Conservation (phyloP, 345 rosid genomes). For the Citrus medica region DNA sequence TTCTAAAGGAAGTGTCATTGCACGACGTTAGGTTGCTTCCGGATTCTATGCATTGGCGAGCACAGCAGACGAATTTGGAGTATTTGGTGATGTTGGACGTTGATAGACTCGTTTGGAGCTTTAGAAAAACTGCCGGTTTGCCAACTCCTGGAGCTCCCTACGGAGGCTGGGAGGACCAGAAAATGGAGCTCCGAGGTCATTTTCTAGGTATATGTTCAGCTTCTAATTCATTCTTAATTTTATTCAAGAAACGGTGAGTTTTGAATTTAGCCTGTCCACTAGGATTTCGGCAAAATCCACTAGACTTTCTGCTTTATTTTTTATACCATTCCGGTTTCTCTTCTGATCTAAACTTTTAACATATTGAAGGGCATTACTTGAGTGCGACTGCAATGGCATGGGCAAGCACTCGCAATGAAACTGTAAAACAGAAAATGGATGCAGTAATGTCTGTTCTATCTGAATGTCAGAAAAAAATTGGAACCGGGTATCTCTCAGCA, state of each 20-base stretch:
- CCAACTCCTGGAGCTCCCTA: slow-evolving; percentile 38
- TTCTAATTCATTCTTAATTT: no score
- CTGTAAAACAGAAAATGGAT: slow-evolving; percentile 36
- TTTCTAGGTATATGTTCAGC: slow-evolving; percentile 31
- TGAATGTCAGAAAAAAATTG: slow-evolving; percentile 46
- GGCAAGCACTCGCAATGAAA: slow-evolving; percentile 48
- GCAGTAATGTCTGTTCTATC: slow-evolving; percentile 37
- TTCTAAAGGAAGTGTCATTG: slow-evolving; percentile 46
- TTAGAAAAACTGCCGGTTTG: slow-evolving; percentile 47
- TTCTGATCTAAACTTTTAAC: not conserved
- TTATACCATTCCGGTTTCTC: no score
- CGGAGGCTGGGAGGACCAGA: slow-evolving; percentile 51
- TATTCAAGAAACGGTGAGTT: no score
- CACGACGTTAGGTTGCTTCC: slow-evolving; percentile 46
- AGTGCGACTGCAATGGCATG: slow-evolving; percentile 54
- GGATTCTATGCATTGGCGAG: slow-evolving; percentile 39
- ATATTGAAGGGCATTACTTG: slow-evolving; percentile 51
- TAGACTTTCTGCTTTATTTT: no score
- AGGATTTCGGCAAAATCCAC: no score
- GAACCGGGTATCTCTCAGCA: slow-evolving; percentile 52
- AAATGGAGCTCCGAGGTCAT: slow-evolving; percentile 47
- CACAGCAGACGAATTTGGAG: slow-evolving; percentile 53
- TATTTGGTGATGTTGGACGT: slow-evolving; percentile 49
- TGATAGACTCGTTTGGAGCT: slow-evolving; percentile 54
- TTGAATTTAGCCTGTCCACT: no score